These are phyloP conservation scores for Kodamaea alishanica DNA, from an alignment of 1,139 yeast species.

Conservation along the genomic window DNA sequence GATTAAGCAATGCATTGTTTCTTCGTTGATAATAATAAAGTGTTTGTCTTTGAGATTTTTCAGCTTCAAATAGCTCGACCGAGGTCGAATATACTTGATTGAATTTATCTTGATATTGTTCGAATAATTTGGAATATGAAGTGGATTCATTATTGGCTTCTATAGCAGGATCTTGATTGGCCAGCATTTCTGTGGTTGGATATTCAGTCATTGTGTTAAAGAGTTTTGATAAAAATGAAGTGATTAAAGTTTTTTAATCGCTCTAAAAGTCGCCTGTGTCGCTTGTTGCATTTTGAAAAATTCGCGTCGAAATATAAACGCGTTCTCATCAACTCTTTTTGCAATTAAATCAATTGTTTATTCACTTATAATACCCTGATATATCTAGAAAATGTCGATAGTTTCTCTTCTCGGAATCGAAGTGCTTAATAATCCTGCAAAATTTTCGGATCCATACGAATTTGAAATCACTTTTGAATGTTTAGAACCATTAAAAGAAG, in stretches of 20 bases:
- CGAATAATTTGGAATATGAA: constrained; percentile 22
- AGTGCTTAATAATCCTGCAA: constrained; percentile 92
- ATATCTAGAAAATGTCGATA: constrained; percentile 62
- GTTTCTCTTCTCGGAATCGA: constrained; percentile 90
- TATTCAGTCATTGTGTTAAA: background rate
- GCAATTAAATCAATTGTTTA: background rate
- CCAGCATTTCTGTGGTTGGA: background rate
- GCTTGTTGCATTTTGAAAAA: background rate
- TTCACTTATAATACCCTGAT: background rate
- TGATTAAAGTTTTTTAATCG: background rate
- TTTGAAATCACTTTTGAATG: constrained; percentile 97
- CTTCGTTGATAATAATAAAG: constrained; percentile 35
- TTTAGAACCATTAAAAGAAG: constrained; percentile 86
- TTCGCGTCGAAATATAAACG: background rate
- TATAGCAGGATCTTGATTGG: background rate
- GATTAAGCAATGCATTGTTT: constrained; percentile 35
- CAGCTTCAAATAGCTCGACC: constrained; percentile 27
- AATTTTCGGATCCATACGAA: constrained; percentile 88
- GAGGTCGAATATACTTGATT: constrained; percentile 22
- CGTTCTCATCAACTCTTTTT: constrained; percentile 1
- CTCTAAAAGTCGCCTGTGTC: background rate
- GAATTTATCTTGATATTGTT: constrained; percentile 26
- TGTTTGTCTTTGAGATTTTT: constrained; percentile 34
- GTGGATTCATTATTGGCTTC: constrained; percentile 11
- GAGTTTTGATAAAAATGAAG: background rate